These are phyloP conservation scores for Penicillium polonicum DNA, from an alignment of 2,329 filamentous ascomycete species.

Conservation along the genomic window DNA sequence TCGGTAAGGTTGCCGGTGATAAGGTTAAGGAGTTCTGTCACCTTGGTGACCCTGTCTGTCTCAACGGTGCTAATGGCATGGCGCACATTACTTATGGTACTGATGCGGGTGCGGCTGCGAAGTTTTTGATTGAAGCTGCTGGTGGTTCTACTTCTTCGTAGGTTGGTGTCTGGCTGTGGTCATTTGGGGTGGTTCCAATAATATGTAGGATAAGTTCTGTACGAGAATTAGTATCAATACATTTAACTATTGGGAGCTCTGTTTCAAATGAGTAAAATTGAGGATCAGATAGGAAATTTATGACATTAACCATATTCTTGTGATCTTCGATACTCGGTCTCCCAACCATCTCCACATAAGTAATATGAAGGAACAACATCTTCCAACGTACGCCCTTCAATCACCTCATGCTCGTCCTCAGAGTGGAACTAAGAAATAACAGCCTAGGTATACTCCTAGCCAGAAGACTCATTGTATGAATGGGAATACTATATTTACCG, in stretches of 20 bases:
- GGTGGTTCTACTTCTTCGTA: constrained; percentile 10
- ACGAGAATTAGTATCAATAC: background rate
- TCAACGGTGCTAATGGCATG: constrained; percentile 44
- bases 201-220: background rate
- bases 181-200: background rate
- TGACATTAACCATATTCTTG: too few species aligned
- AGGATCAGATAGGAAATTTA: too few species aligned
- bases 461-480: too few species aligned
- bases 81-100: constrained; percentile 44
- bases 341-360: too few species aligned
- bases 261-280: background rate
- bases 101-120: constrained; percentile 39
- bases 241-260: background rate
- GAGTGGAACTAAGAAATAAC: too few species aligned
- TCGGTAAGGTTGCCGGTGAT: constrained; percentile 39
- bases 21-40: constrained; percentile 53
- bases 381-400: too few species aligned
- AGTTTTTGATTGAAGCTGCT: constrained; percentile 36
- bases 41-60: constrained; percentile 52
- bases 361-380: too few species aligned
- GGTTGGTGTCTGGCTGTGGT: background rate
- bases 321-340: too few species aligned
- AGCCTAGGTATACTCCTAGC: too few species aligned
- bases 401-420: too few species aligned
- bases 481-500: too few species aligned